Base-by-base conservation (phyloP, 495 filamentous ascomycete genomes). In the Podospora anserina region DNA sequence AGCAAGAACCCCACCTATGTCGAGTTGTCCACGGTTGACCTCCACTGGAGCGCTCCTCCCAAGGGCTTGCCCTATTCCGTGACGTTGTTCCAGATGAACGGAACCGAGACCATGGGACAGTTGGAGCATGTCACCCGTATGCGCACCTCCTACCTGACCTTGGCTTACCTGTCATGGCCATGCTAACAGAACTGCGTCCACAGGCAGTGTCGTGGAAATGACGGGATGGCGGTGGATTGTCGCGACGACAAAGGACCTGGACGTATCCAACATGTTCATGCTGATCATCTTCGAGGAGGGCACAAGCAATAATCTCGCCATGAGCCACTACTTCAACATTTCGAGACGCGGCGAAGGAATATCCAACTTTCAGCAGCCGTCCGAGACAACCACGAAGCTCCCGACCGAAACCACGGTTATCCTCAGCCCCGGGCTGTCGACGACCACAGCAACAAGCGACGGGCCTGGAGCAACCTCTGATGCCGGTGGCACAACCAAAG, bases 251-350 rank as follows among this genome's bases (percentile, higher is more conserved):
- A 59, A 59, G 56, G 56, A 59, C 26, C 19, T 59, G 4, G 56
- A 59, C 56, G 26, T 59, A 5, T 59, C 56, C 56, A 59, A 59
- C 26, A 59, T 59, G 56, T 59, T 59, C n/a, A 23, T 27, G 56
- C 26, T 59, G 26, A 59, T 59, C 5, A 59, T 59, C 19, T 59
- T 59, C n/a, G 26, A 59, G 26, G 56, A 59, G 56, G 56, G 56
- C 56, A 59, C 26, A 20, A 59, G 26, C 19, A 59, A 23, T 5
- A 20, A 59, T 23, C 26, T 59, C 5, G 56, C 56, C 56, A 59
- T 23, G 56, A 59, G 56, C 56, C 56, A 59, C 20, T 59, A 59
- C 56, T 59, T 59, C 16, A 59, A 59, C 56, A 59, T 59, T 15
- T 59, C 56, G 19, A 5, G 56, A 20, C 19, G 56, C 56, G 32